Conservation (phyloP, 495 filamentous ascomycete genomes). For the Tuber magnatum region DNA sequence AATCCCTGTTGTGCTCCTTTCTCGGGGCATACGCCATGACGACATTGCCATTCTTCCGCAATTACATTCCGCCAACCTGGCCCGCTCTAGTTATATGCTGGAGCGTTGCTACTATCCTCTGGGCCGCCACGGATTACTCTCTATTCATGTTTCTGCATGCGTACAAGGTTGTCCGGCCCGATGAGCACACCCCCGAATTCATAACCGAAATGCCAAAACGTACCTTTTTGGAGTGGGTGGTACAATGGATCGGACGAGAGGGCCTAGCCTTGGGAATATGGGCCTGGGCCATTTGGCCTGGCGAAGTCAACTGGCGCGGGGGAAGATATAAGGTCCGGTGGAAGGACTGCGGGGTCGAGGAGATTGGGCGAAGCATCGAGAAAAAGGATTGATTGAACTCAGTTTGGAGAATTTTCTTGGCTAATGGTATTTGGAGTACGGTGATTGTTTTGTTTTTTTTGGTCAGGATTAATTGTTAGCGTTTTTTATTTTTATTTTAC, state of each 20-base stretch:
- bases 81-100: conserved; percentile 58
- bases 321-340: conserved; percentile 70
- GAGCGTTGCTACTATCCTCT: conserved; percentile 56
- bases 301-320: conserved; percentile 79
- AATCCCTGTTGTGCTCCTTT: conserved; percentile 72
- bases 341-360: conserved; percentile 50
- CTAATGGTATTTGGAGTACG: neutral
- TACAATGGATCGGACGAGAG: conserved; percentile 82
- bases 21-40: conserved; percentile 75
- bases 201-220: conserved; percentile 49
- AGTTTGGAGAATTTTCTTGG: neutral
- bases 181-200: conserved; percentile 66
- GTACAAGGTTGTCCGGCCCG: conserved; percentile 59
- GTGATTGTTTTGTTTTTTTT: neutral
- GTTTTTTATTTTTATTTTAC: neutral
- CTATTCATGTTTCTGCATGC: conserved; percentile 68
- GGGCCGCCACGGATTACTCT: conserved; percentile 67
- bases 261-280: conserved; percentile 77
- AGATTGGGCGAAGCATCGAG: conserved; percentile 26
- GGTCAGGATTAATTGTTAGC: neutral
- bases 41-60: conserved; percentile 56
- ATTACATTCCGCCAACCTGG: conserved; percentile 58
- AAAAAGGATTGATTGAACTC: conserved; percentile 22
- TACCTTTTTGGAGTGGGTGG: conserved; percentile 62
- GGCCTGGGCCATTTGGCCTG: conserved; percentile 73